These are phyloP conservation scores for Persicaria maculosa DNA, from an alignment of 148 eudicot genomes.

Conservation along the genomic window DNA sequence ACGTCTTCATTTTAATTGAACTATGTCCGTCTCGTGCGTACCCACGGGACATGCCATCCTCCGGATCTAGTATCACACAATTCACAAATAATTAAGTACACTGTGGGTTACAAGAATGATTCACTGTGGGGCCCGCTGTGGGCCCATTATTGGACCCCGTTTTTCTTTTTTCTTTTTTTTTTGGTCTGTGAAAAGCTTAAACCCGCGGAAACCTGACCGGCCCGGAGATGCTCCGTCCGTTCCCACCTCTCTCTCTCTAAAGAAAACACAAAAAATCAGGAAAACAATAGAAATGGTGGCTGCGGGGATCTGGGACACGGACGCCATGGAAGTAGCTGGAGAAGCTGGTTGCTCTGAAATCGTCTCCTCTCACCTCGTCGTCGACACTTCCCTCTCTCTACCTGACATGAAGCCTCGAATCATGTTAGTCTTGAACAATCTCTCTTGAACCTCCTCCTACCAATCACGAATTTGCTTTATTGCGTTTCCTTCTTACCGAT, in stretches of 20 bases:
- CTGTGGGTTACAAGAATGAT: too few species aligned
- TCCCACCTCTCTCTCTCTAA: neutral
- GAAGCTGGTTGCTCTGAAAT: constrained; percentile 33
- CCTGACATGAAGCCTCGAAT: constrained; percentile 60
- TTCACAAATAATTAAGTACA: too few species aligned
- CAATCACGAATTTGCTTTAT: neutral
- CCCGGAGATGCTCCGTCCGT: neutral
- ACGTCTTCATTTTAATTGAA: too few species aligned
- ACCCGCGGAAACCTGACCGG: too few species aligned
- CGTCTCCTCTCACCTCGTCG: constrained; percentile 46
- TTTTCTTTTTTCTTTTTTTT: too few species aligned
- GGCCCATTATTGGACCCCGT: too few species aligned
- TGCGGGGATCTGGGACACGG: constrained; percentile 52
- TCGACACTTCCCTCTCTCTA: constrained; percentile 73
- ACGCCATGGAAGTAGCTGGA: constrained; percentile 46
- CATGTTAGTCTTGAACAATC: constrained; percentile 35
- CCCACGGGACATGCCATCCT: too few species aligned
- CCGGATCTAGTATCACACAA: too few species aligned
- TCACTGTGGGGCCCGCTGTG: too few species aligned
- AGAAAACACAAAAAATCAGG: neutral
- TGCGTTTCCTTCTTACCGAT: neutral
- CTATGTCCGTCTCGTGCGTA: too few species aligned
- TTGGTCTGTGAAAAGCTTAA: too few species aligned
- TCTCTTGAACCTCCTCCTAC: neutral
- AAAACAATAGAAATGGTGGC: constrained; percentile 29